Evolutionary conservation across 139 green algal genomes (phyloP), one percentile per base, ranked within the genome.

Genomic region (Pleodorina starrii): DNA sequence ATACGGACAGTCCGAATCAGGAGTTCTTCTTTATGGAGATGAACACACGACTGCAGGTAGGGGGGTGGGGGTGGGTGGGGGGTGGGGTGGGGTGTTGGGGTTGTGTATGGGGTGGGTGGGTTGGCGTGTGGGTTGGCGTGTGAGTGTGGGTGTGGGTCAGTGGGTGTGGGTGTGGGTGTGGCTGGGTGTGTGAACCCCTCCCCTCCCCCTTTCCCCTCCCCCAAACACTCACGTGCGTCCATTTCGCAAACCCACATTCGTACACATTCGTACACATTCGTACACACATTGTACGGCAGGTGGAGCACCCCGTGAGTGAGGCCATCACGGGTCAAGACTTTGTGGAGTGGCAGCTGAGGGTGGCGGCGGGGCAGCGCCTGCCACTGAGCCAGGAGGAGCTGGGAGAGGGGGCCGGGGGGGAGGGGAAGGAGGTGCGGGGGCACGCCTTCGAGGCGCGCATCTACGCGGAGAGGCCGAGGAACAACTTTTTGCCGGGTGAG

Each of bases 21-120:
- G 90, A n/a, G 9, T 98, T 98, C 90, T 99, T 92, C 94, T 99
- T 99, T 92, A 98, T 98, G 96, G 97, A 99, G 91, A 99, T 99
- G 97, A 99, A 99, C 94, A 99, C 97, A 1, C 92, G 97, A 9
- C 93, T 99, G 81, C 97, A 99, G 95, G 96, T 97, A 68, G 36
- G 63, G 23, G 59, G 23, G 59, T 25, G 59, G 14, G 59, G 6
- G 59, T 25, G 59, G 6, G 71, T 29, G 38, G 38, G 71, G 40
- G 21, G 71, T 43, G 71, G 71, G 71, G 71, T 43, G 71, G 71
- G 38, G 40, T n/a, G 71, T 27, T 27, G 71, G 71, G 36, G 17
- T 51, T 14, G 40, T 46, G 35, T n/a, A 48, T 23, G 63, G 63
- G 63, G 19, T 40, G 27, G 32, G n/a, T 73, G 5, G 29, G 14